phyloP scores from a whole-genome alignment of 2,329 filamentous ascomycete species.

The Ophiocordyceps australis region DNA sequence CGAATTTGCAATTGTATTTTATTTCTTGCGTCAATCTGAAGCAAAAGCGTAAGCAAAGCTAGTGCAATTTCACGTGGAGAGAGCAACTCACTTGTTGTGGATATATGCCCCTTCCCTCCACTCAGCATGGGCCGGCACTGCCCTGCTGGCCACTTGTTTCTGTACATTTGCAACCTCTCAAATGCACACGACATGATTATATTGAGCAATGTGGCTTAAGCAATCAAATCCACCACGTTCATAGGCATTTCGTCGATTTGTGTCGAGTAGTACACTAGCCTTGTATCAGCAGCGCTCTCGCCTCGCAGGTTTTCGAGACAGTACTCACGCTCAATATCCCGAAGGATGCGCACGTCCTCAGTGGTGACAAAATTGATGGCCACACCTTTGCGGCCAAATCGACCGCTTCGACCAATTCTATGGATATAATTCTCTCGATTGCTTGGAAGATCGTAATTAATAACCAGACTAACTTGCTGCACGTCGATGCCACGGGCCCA shows the following conservation, averaged over 20 bases:
- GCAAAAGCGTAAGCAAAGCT: neutral
- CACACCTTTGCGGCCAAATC: slow-evolving; percentile 95
- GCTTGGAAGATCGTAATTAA: slow-evolving; percentile 96
- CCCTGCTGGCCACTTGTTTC: too few species aligned
- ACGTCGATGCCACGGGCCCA: slow-evolving; percentile 98
- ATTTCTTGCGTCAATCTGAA: too few species aligned
- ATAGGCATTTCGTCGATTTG: slow-evolving; percentile 99
- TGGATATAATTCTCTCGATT: slow-evolving; percentile 99
- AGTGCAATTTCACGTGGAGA: neutral
- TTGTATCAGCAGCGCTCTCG: slow-evolving; percentile 11
- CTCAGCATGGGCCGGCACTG: too few species aligned
- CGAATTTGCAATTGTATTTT: too few species aligned
- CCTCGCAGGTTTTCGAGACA: neutral
- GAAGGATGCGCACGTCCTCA: slow-evolving; percentile 90
- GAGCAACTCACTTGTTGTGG: slow-evolving; percentile 1
- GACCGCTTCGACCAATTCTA: slow-evolving; percentile 85
- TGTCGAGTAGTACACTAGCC: slow-evolving; percentile 74
- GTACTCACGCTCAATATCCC: slow-evolving; percentile 78
- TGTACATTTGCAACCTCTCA: neutral
- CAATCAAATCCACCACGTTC: slow-evolving; percentile 57
- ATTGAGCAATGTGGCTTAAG: slow-evolving; percentile 13
- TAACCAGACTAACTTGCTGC: slow-evolving; percentile 93
- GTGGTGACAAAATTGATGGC: slow-evolving; percentile 99
- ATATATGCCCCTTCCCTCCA: slow-evolving; percentile 1
- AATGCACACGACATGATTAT: neutral